Base-by-base conservation (phyloP, 441 rosid genomes). In the Populus trichocarpa region DNA sequence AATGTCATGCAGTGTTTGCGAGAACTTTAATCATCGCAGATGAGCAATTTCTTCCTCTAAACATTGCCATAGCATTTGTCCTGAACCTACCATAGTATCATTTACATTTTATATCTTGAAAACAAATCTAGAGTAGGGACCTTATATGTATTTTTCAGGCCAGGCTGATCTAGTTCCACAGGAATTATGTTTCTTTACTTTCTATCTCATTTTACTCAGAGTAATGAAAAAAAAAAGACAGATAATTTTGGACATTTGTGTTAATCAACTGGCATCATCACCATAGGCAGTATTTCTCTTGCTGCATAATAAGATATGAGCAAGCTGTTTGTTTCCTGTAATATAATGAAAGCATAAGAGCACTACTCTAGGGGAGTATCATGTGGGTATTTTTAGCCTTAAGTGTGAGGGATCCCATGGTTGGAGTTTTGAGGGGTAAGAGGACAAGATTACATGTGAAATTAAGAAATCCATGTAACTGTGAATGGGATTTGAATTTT, bases 11-110 rank as follows among this genome's bases (percentile, higher is more conserved):
- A 73, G 81, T 69, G 42, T 66, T 46, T 69, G 63, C 61, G 42
- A 73, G 66, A 26, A 25, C 71, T 67, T 76, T 80, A 75, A 80
- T 77, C 61, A 80, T 80, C 72, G 61, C 67, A 64, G 32, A 2
- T 73, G 72, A 72, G 72, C 79, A 9, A 46, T 46, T 69, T 32
- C 61, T 33, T 30, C 32, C 32, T 30, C 32, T 82, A 72, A 32
- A 69, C 71, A 30, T 8, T 69, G 50, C 50, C 2, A 35, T 69
- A 38, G 42, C 71, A 35, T 69, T 32, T 69, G 40, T 35, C 50
- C 71, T 38, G 61, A 53, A 18, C 61, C 22, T 53, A 53, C 61
- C 9, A 18, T 18, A 16, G 22, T 53, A 53, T 35, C 59, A n/a
- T 30, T 28, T 7, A 7, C 64, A 33, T 66, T 69, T 14, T 33